phyloP scores from a whole-genome alignment of 139 green algal species.

The Picochlorum sp. region DNA sequence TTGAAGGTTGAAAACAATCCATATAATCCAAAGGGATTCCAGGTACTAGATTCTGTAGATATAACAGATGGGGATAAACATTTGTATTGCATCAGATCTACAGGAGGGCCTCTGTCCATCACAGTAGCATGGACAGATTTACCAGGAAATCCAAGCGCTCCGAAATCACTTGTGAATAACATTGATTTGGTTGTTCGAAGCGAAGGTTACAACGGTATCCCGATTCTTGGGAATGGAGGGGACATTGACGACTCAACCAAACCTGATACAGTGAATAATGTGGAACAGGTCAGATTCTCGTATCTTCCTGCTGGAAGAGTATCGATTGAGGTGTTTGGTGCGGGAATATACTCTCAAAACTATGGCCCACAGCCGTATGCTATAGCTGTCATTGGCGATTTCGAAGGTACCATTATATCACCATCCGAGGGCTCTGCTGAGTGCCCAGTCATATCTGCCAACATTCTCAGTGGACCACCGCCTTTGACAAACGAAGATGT shows the following conservation, averaged over 20 bases:
- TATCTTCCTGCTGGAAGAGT: slow-evolving; percentile 49
- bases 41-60: slow-evolving; percentile 24
- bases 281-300: slow-evolving; percentile 51
- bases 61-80: slow-evolving; percentile 15
- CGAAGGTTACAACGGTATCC: slow-evolving; percentile 42
- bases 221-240: slow-evolving; percentile 56
- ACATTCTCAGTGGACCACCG: slow-evolving; percentile 30
- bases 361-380: slow-evolving; percentile 55
- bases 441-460: slow-evolving; percentile 25
- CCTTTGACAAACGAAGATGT: slow-evolving; percentile 11
- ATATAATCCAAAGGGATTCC: not conserved
- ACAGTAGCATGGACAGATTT: slow-evolving; percentile 56
- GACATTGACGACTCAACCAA: slow-evolving; percentile 1
- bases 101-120: slow-evolving; percentile 51
- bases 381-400: slow-evolving; percentile 55
- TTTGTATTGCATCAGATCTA: slow-evolving; percentile 58
- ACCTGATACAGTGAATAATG: slow-evolving; percentile 69
- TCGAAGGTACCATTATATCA: slow-evolving; percentile 20
- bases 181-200: slow-evolving; percentile 67
- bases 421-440: not conserved
- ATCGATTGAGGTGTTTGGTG: slow-evolving; percentile 39
- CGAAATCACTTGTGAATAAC: slow-evolving; percentile 70
- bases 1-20: slow-evolving; percentile 13
- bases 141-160: slow-evolving; percentile 14
- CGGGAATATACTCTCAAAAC: slow-evolving; percentile 5